phyloP scores from a whole-genome alignment of 225 moss, liverwort and hornwort species.

The Pseudisothecium myosuroides region DNA sequence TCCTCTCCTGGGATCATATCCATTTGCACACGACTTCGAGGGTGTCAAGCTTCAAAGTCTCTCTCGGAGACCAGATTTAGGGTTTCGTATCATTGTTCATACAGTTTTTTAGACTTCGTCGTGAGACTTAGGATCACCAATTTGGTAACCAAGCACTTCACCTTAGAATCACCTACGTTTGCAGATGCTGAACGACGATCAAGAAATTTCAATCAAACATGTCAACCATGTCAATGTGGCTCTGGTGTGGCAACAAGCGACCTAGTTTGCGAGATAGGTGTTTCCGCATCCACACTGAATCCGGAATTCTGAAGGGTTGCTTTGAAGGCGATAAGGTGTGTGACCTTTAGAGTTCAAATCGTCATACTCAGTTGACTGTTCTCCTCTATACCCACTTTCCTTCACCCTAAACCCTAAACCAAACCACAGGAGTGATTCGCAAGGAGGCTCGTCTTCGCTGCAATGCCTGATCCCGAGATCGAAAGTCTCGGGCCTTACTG shows the following conservation, averaged over 20 bases:
- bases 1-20: neutral
- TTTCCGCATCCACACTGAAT: neutral
- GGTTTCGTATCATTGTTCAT: neutral
- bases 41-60: neutral
- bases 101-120: neutral
- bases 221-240: neutral
- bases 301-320: neutral
- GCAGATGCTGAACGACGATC: neutral
- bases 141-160: neutral
- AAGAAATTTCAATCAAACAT: neutral
- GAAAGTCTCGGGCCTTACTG: slow-evolving; percentile 20
- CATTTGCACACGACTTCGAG: neutral
- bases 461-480: slow-evolving; percentile 18
- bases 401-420: neutral
- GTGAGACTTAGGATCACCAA: neutral
- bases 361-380: neutral
- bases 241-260: neutral
- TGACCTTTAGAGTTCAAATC: neutral
- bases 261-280: neutral
- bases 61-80: neutral
- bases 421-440: neutral
- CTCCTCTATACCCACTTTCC: neutral
- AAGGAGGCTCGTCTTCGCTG: neutral
- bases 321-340: neutral
- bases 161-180: neutral